Evolutionary conservation across 305 asterid genomes (phyloP), one percentile per base, ranked within the genome.

Genomic region (Fraxinus nigra): DNA sequence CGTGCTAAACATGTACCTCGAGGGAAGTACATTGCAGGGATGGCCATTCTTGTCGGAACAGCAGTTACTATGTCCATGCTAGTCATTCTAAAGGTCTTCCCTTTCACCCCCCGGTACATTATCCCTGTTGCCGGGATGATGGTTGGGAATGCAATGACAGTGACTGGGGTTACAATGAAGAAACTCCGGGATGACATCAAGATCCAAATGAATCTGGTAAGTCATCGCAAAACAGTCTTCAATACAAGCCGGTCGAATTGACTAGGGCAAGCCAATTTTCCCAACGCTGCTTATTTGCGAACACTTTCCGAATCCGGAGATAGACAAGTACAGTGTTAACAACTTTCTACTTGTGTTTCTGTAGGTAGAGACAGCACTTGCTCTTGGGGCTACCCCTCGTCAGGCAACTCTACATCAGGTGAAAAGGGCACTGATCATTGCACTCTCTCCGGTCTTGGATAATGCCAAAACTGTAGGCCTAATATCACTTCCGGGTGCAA

Each of bases 131-230:
- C 98, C 0, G 99, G 99, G 69, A 93, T 95, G 99, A 92, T 95
- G 97, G 97, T 93, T 38, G 99, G 99, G n/a, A 95, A 95, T 34
- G 89, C 98, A 0, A 95, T 95, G 99, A 95, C 97, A 0, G 99
- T 93, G 40, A 91, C 94, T 0, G 94, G 92, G 0, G 94, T 91
- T 3, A 88, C 94, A 2, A 91, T 91, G 92, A 91, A 91, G 34
- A 91, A 87, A 73, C 90, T 91, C 22, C 86, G 94, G 0, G 94
- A 91, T 5, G 94, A 91, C 76, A 89, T 91, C 82, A 88, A 87
- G 88, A 88, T 88, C 0, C 94, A 91, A 40, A 84, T 88, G 82
- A 86, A 24, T 33, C 54, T 91, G 81, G 94, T 86, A 83, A 10
- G 77, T 77, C 51, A 6, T 32, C 4, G 1, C 14, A 82, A 33